These are phyloP conservation scores for Auriscalpium vulgare DNA, from an alignment of 768 basidiomycete species.

Conservation along the genomic window DNA sequence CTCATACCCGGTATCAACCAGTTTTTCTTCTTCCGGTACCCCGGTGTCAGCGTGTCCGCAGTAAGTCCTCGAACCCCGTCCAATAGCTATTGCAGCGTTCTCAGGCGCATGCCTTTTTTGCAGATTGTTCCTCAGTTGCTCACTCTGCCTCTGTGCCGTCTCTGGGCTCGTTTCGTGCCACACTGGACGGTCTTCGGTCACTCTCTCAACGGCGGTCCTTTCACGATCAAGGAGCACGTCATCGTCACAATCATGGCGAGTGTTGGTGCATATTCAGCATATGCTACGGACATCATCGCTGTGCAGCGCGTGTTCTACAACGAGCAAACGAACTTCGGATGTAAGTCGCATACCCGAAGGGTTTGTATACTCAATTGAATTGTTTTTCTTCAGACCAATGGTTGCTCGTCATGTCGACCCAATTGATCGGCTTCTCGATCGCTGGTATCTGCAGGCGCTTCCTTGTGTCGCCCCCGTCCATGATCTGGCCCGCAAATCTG, in stretches of 20 bases:
- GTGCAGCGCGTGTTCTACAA: constrained; percentile 39
- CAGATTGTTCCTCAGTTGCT: constrained; percentile 63
- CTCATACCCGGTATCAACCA: constrained; percentile 31
- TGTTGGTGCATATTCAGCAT: constrained; percentile 53
- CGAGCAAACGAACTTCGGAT: constrained; percentile 29
- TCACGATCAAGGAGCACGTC: constrained; percentile 75
- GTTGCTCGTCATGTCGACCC: constrained; percentile 64
- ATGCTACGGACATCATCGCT: constrained; percentile 46
- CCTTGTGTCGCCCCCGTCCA: constrained; percentile 47
- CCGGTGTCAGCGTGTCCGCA: constrained; percentile 13
- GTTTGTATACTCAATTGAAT: not conserved
- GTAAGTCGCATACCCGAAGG: constrained; percentile 24
- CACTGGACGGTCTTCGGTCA: constrained; percentile 46
- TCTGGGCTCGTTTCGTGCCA: constrained; percentile 58
- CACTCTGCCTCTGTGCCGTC: constrained; percentile 59
- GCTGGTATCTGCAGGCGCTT: constrained; percentile 69
- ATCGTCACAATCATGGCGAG: constrained; percentile 66
- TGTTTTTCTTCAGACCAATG: constrained; percentile 24
- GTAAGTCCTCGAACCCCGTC: not conserved
- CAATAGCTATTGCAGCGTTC: constrained; percentile 2
- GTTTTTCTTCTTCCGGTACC: constrained; percentile 45
- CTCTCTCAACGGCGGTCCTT: constrained; percentile 64
- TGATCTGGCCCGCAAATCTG: constrained; percentile 25
- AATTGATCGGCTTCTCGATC: constrained; percentile 75
- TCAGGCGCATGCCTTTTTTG: constrained; percentile 12